Percentiles rank a stretch among this genome's conserved stretches.
Evolutionary conservation across 805 yeast species (phyloP).

Genomic region (Kurtzmaniella fragi): DNA sequence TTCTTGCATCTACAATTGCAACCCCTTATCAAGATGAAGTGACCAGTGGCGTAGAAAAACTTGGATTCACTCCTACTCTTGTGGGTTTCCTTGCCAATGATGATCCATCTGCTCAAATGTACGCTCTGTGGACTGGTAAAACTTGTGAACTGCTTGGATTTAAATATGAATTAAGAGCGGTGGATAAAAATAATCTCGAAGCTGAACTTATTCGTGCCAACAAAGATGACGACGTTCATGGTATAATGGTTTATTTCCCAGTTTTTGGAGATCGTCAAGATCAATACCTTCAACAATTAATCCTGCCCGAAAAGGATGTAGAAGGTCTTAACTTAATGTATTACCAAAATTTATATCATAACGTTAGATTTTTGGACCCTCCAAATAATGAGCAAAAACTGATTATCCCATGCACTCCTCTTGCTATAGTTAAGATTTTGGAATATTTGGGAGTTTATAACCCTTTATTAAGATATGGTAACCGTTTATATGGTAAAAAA

Average conservation of each 20-base stretch:
- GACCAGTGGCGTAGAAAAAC: constrained; percentile 44
- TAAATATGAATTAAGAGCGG: constrained; percentile 68
- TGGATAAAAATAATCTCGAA: constrained; percentile 79
- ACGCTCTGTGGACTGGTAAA: constrained; percentile 94
- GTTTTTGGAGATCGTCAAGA: constrained; percentile 95
- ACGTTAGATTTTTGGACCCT: constrained; percentile 75
- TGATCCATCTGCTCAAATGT: constrained; percentile 94
- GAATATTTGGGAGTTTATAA: constrained; percentile 90
- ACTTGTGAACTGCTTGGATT: constrained; percentile 86
- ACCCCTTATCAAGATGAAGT: constrained; percentile 77
- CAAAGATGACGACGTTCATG: constrained; percentile 68
- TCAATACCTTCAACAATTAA: constrained; percentile 91
- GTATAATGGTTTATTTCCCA: constrained; percentile 96
- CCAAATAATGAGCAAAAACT: constrained; percentile 66
- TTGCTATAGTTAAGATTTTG: constrained; percentile 88
- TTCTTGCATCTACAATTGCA: constrained; percentile 83
- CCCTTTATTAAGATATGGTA: constrained; percentile 76
- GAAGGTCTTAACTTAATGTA: constrained; percentile 91
- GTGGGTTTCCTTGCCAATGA: constrained; percentile 90
- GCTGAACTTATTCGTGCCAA: constrained; percentile 81
- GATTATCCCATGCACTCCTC: constrained; percentile 93
- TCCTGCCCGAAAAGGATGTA: constrained; percentile 87
- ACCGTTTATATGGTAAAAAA: constrained; percentile 89
- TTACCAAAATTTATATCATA: constrained; percentile 93
- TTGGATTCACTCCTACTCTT: constrained; percentile 61